phyloP scores from a whole-genome alignment of 768 basidiomycete genomes.

The Rhizopogon salebrosus region DNA sequence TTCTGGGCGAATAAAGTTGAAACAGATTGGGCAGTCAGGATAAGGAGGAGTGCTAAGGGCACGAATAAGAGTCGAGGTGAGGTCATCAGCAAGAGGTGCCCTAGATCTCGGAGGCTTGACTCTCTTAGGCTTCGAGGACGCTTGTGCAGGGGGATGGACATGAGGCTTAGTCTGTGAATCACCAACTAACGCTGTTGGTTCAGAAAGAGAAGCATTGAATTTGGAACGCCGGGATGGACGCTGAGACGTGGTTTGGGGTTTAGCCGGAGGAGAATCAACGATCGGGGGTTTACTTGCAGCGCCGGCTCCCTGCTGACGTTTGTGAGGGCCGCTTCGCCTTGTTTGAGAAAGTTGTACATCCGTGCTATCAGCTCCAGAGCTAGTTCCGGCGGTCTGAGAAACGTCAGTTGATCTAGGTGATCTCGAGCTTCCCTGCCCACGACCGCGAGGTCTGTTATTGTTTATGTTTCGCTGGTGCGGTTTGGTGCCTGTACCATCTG shows the following conservation, averaged over 20 bases:
- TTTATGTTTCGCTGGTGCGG: background rate
- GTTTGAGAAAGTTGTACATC: too few relatives aligned
- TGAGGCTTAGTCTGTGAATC: background rate
- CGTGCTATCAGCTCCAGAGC: background rate
- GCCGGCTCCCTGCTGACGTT: background rate
- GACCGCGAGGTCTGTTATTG: background rate
- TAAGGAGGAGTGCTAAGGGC: constrained; percentile 66
- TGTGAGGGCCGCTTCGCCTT: background rate
- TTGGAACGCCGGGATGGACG: constrained; percentile 27
- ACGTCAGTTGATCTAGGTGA: background rate
- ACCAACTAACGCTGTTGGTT: background rate
- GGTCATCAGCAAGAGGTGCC: constrained; percentile 44
- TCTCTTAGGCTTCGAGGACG: constrained; percentile 4
- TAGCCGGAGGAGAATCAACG: background rate
- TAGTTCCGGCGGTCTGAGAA: background rate
- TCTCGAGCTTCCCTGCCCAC: background rate
- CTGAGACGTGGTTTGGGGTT: background rate
- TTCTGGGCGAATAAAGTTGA: constrained; percentile 68
- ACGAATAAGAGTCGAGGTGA: constrained; percentile 68
- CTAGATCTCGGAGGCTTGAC: constrained; percentile 7
- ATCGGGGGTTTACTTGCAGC: too few relatives aligned
- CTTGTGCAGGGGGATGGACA: background rate
- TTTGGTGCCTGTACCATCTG: background rate
- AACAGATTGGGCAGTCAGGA: constrained; percentile 82
- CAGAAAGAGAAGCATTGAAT: constrained; percentile 34